A percentile compares a stretch with the other conserved stretches of the same genome.
Evolutionary conservation across 2,329 filamentous ascomycete species (phyloP).

Genomic region (Magnaporthales sp.): DNA sequence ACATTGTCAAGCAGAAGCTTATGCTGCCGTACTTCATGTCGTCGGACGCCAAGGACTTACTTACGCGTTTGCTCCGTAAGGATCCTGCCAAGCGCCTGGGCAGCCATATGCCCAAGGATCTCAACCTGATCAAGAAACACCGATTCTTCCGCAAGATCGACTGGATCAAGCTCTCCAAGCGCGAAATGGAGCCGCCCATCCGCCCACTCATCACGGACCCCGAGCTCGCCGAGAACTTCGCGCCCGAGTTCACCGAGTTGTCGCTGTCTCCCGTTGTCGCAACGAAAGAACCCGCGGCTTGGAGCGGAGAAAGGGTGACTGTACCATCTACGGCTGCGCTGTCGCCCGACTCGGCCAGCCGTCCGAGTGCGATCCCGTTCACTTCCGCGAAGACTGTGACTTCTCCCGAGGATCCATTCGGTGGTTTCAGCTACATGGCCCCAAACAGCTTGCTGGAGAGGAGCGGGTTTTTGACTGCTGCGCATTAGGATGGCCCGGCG

Average conservation of each 20-base stretch:
- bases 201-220: constrained; percentile 91
- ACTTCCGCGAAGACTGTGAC: background rate
- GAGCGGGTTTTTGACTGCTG: constrained; percentile 15
- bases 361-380: constrained; percentile 6
- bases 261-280: constrained; percentile 65
- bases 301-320: constrained; percentile 7
- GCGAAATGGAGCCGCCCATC: constrained; percentile 83
- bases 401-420: constrained; percentile 44
- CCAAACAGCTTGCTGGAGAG: constrained; percentile 47
- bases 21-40: constrained; percentile 83
- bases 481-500: background rate
- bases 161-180: constrained; percentile 76
- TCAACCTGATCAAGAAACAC: constrained; percentile 79
- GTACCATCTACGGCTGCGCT: background rate
- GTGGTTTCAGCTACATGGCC: constrained; percentile 56
- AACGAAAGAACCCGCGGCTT: constrained; percentile 22
- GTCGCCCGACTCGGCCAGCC: constrained; percentile 20
- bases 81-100: constrained; percentile 87
- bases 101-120: constrained; percentile 79
- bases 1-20: constrained; percentile 90
- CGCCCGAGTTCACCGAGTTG: constrained; percentile 81
- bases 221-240: constrained; percentile 93
- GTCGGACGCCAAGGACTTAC: constrained; percentile 85
- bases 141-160: constrained; percentile 96
- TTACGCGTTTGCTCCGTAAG: constrained; percentile 83